Conservation (phyloP, 1,139 yeast genomes). For the Sugiyamaella pinicola region DNA sequence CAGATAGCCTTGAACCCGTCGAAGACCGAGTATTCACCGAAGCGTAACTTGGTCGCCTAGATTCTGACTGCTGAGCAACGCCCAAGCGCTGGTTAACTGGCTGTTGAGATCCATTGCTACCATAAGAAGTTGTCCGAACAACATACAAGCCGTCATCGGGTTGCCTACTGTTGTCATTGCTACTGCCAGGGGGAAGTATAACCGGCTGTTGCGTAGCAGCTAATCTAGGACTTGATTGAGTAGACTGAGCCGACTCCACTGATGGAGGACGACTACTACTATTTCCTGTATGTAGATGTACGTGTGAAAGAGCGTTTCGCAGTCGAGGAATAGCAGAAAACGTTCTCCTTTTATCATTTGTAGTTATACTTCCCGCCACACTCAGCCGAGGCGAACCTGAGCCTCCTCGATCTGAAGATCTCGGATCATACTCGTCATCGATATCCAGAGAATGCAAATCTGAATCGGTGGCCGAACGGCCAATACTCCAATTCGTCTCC, state of each 20-base stretch:
- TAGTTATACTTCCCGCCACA: background rate
- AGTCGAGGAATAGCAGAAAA: constrained; percentile 28
- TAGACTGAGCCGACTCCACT: constrained; percentile 11
- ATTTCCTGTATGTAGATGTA: constrained; percentile 26
- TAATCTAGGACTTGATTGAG: constrained; percentile 18
- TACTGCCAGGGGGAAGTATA: background rate
- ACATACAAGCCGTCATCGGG: constrained; percentile 17
- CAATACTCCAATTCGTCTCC: background rate
- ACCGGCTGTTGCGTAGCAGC: background rate
- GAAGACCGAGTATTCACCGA: constrained; percentile 24
- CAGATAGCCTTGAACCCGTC: constrained; percentile 18
- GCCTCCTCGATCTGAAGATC: background rate
- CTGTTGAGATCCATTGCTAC: constrained; percentile 9
- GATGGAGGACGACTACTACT: constrained; percentile 25
- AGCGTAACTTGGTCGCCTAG: constrained; percentile 30
- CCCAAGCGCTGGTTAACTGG: constrained; percentile 7
- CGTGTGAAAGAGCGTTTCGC: constrained; percentile 31
- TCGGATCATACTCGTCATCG: constrained; percentile 9
- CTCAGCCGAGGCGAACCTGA: constrained; percentile 10
- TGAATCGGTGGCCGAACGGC: background rate
- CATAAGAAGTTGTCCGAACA: constrained; percentile 16
- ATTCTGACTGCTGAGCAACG: constrained; percentile 7
- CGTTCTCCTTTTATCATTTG: constrained; percentile 17
- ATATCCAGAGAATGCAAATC: background rate
- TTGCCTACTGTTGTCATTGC: background rate